These are phyloP conservation scores for Ascochyta viciae-villosae DNA, from an alignment of 2,329 filamentous ascomycete genomes.

Conservation along the genomic window DNA sequence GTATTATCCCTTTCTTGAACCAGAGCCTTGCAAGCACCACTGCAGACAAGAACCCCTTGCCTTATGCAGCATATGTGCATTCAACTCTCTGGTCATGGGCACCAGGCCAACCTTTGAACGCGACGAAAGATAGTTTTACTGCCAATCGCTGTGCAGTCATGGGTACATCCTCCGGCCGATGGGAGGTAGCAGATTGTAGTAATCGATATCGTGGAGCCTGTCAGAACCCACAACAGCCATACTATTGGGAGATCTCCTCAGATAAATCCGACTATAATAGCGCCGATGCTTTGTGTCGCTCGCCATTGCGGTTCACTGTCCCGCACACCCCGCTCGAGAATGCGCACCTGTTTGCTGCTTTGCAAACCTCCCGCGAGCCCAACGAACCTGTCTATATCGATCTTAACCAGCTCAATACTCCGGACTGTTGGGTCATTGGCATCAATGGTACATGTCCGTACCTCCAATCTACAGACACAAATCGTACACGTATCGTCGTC, in stretches of 20 bases:
- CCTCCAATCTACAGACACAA: conserved; percentile 50
- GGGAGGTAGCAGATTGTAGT: conserved; percentile 65
- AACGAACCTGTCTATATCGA: conserved; percentile 61
- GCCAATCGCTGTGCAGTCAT: conserved; percentile 63
- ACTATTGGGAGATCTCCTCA: conserved; percentile 62
- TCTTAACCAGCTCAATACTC: conserved; percentile 65
- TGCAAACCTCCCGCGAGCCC: conserved; percentile 17
- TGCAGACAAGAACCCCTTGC: conserved; percentile 55
- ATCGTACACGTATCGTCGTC: conserved; percentile 59
- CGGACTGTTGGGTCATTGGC: conserved; percentile 66
- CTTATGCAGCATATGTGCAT: conserved; percentile 60
- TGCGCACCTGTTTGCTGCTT: conserved; percentile 57
- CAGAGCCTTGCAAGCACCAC: conserved; percentile 59
- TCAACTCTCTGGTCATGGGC: conserved; percentile 68
- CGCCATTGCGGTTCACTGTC: conserved; percentile 59
- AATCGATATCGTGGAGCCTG: conserved; percentile 62
- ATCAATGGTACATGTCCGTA: conserved; percentile 67
- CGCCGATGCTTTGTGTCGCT: conserved; percentile 55
- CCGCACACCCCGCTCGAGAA: conserved; percentile 71
- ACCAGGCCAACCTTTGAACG: conserved; percentile 61
- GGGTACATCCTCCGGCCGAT: conserved; percentile 59
- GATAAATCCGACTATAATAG: conserved; percentile 54
- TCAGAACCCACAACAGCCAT: conserved; percentile 61
- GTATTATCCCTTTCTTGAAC: conserved; percentile 67
- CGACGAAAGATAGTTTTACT: conserved; percentile 41